Evolutionary conservation across 2,329 filamentous ascomycete species (phyloP).

Genomic region (Neopestalotiopsis rosae): DNA sequence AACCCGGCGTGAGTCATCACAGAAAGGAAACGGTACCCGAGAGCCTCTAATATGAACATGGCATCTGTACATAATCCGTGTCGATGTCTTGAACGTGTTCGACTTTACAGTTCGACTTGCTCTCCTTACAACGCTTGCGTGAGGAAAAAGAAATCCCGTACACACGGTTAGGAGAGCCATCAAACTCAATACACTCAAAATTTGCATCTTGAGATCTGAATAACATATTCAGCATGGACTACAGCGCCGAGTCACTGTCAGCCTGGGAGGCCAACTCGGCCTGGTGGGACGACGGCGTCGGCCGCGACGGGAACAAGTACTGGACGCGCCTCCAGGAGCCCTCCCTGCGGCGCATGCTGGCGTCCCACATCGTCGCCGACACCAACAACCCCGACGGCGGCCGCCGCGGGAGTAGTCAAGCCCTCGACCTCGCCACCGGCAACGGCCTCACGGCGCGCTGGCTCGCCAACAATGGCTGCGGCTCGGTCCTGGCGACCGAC

Average conservation of each 20-base stretch:
- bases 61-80: neutral
- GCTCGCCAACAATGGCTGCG: constrained; percentile 41
- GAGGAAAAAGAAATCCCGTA: neutral
- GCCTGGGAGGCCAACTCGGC: constrained; percentile 48
- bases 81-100: neutral
- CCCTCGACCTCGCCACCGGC: constrained; percentile 54
- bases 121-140: neutral
- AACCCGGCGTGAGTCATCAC: neutral
- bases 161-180: neutral
- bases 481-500: constrained; percentile 49
- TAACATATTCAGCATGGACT: constrained; percentile 5
- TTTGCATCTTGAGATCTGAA: neutral
- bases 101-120: neutral
- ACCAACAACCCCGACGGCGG: too few species aligned
- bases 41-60: neutral
- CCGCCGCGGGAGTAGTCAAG: constrained; percentile 28
- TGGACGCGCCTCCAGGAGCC: constrained; percentile 49
- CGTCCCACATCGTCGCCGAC: constrained; percentile 14
- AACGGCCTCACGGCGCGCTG: constrained; percentile 54
- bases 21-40: neutral
- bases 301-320: constrained; percentile 48
- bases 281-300: constrained; percentile 48
- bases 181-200: neutral
- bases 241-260: constrained; percentile 29
- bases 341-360: constrained; percentile 41